A percentile compares a stretch with the other conserved stretches of the same genome.
Conservation (phyloP, 768 basidiomycete genomes). For the Leccinum fibrillosum region DNA sequence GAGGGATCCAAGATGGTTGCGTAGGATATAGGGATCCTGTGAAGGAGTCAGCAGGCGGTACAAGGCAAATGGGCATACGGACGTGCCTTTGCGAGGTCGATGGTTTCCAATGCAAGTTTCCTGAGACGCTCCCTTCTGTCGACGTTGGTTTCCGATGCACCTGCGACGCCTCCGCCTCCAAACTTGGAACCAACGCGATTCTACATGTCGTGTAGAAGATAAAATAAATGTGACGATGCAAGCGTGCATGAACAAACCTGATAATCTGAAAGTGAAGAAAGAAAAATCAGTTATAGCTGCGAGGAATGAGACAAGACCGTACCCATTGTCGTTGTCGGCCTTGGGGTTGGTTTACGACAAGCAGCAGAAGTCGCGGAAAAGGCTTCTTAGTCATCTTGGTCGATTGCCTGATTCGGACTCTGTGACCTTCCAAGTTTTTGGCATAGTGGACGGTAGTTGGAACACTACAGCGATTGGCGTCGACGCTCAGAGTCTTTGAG, state of each 20-base stretch:
- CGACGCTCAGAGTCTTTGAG: neutral
- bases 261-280: conserved; percentile 47
- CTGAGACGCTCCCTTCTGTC: conserved; percentile 92
- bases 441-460: neutral
- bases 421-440: neutral
- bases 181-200: conserved; percentile 96
- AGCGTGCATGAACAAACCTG: conserved; percentile 45
- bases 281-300: conserved; percentile 5
- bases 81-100: conserved; percentile 92
- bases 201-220: conserved; percentile 36
- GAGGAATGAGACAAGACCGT: conserved; percentile 1
- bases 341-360: conserved; percentile 7
- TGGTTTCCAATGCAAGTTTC: conserved; percentile 95
- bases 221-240: neutral
- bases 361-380: neutral
- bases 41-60: conserved; percentile 10
- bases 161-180: conserved; percentile 93
- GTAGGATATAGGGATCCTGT: conserved; percentile 96
- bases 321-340: conserved; percentile 29
- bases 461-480: neutral
- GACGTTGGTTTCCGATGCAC: conserved; percentile 92
- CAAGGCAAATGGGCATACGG: neutral
- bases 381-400: neutral
- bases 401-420: conserved; percentile 14
- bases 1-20: conserved; percentile 96